Evolutionary conservation across 768 basidiomycete species (phyloP).

Genomic region (Tubosaeta sp.): DNA sequence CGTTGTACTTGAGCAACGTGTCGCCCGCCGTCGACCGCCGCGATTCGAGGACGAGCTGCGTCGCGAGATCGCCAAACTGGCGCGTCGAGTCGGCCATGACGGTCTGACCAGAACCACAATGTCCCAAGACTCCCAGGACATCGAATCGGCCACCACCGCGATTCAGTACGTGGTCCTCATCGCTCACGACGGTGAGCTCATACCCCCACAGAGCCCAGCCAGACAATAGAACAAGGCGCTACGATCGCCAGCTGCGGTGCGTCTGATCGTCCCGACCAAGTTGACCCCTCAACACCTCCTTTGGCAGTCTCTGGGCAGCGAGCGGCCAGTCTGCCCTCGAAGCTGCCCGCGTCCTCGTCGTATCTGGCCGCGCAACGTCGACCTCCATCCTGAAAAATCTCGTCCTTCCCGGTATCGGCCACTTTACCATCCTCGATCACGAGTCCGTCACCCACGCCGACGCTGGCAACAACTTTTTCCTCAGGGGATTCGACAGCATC

Average conservation of each 20-base stretch:
- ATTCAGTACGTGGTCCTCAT: slow-evolving; percentile 29
- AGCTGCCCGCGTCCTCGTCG: slow-evolving; percentile 71
- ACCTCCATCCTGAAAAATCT: slow-evolving; percentile 94
- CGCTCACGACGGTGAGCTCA: slow-evolving; percentile 1
- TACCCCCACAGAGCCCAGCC: slow-evolving; percentile 50
- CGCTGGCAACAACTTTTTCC: slow-evolving; percentile 95
- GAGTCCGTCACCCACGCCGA: slow-evolving; percentile 61
- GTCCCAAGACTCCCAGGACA: slow-evolving; percentile 42
- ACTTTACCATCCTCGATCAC: slow-evolving; percentile 87
- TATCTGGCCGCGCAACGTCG: slow-evolving; percentile 78
- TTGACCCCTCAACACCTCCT: not conserved
- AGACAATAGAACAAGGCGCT: slow-evolving; percentile 84
- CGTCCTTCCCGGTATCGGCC: slow-evolving; percentile 93
- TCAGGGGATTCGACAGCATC: slow-evolving; percentile 70
- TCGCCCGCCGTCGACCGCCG: slow-evolving; percentile 81
- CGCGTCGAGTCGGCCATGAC: slow-evolving; percentile 38
- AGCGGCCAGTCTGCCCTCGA: slow-evolving; percentile 90
- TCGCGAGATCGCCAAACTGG: slow-evolving; percentile 82
- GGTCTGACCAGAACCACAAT: slow-evolving; percentile 20
- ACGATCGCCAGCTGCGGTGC: slow-evolving; percentile 92
- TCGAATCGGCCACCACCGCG: slow-evolving; percentile 42
- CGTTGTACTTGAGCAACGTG: slow-evolving; percentile 88
- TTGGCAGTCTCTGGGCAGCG: slow-evolving; percentile 81
- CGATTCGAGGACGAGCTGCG: slow-evolving; percentile 83
- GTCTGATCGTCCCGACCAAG: slow-evolving; percentile 11